Evolutionary conservation across 345 rosid species (phyloP).

Genomic region (Dimocarpus longan): DNA sequence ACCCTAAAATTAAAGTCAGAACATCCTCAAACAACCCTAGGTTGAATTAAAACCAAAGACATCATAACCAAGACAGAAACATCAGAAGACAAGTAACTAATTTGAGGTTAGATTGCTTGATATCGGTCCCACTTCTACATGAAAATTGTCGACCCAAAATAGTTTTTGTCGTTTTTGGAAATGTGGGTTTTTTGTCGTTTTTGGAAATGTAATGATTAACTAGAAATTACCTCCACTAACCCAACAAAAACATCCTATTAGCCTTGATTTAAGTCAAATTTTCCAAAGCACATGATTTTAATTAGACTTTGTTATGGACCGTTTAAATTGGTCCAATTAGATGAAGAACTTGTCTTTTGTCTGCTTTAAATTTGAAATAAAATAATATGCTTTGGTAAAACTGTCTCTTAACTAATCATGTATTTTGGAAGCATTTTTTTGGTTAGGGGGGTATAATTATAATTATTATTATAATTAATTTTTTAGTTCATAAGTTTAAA

Average conservation of each 20-base stretch:
- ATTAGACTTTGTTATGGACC: not conserved
- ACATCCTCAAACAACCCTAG: no score
- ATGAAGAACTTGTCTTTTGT: not conserved
- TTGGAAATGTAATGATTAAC: not conserved
- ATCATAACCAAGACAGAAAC: not conserved
- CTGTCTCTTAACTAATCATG: conserved; percentile 29
- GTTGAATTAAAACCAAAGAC: no score
- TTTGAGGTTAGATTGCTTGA: not conserved
- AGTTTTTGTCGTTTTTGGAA: no score
- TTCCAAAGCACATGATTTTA: not conserved
- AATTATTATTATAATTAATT: conserved; percentile 22
- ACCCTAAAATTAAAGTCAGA: not conserved
- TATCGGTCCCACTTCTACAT: not conserved
- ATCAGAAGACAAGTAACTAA: not conserved
- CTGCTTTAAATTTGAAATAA: not conserved
- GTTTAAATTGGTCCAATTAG: conserved; percentile 2
- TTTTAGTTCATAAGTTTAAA: conserved; percentile 23
- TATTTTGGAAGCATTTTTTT: conserved; percentile 4
- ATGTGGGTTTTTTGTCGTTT: not conserved
- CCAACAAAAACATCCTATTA: not conserved
- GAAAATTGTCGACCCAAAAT: not conserved
- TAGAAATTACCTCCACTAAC: not conserved
- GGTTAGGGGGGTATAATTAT: not conserved
- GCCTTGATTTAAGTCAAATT: not conserved
- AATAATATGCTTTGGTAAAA: not conserved